Base-by-base conservation (phyloP, 192 early-diverging fungal genomes). In the Pecoramyces ruminantium region DNA sequence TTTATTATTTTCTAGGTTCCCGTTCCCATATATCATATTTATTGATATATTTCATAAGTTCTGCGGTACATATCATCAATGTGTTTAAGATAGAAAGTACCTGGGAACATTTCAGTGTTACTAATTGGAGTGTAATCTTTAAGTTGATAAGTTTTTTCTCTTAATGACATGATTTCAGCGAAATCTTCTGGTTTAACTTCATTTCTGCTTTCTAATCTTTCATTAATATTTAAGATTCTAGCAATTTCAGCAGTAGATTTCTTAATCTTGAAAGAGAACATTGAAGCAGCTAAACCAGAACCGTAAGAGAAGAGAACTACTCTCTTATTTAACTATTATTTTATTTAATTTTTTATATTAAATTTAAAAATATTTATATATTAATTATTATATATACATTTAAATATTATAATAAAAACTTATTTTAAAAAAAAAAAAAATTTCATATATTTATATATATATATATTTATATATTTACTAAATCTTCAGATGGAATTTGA, bases 221-320 rank as follows among this genome's bases (percentile, higher is more conserved):
- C 82, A 78, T 84, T 85, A 83, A 99, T 81, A 83, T 92, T 85
- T 38, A 99, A 84, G 2, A 85, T 87, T 29, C 84, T 25, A 38
- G 88, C 86, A 81, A 97, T 93, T 77, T 85, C 79, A 17, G 85
- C 82, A 79, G 92, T 92, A 77, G 92, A 88, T 29, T 85, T 87
- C 77, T 87, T 87, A 30, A 98, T 92, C 83, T 92, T 92, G 85
- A 97, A 87, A 30, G 96, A 97, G 86, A 96, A 96, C 89, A 97
- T 93, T 79, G 96, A 94, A 39, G 96, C 92, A 78, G 98, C 93
- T 39, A 96, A 93, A 42, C 98, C 98, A 11, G 95, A 97, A 79
- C 98, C 98, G 84, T 98, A 99, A 13, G 98, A 97, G 86, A 95
- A 99, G 80, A 97, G 38, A 29, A 89, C 88, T 29, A 99, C 85